phyloP scores from a whole-genome alignment of 345 rosid genomes.

The Microcos paniculata region DNA sequence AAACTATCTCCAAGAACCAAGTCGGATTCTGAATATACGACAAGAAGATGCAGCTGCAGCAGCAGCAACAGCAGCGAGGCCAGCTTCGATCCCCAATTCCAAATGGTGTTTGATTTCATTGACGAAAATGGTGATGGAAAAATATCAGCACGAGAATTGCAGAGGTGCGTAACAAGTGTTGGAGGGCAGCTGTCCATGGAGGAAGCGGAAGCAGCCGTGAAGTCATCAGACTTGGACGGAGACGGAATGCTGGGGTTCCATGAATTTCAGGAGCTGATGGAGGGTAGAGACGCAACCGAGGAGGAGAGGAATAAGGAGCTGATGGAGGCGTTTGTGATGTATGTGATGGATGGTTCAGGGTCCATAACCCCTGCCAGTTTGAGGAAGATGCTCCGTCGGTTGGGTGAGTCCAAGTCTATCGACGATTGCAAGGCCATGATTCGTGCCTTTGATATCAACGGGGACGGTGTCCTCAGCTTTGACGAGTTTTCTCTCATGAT shows the following conservation, averaged over 20 bases:
- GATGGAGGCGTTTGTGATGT: slow-evolving; percentile 47
- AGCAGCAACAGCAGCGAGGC: not conserved
- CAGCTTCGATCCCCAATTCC: slow-evolving; percentile 12
- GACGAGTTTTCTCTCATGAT: slow-evolving; percentile 57
- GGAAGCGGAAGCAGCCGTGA: slow-evolving; percentile 43
- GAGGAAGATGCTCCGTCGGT: slow-evolving; percentile 36
- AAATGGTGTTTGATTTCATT: slow-evolving; percentile 38
- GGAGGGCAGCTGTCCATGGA: slow-evolving; percentile 41
- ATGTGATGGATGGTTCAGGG: slow-evolving; percentile 36
- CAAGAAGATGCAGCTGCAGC: not conserved
- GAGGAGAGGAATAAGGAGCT: slow-evolving; percentile 39
- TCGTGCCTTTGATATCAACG: slow-evolving; percentile 44
- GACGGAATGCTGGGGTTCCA: slow-evolving; percentile 43
- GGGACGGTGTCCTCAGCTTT: slow-evolving; percentile 55
- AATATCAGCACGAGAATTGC: slow-evolving; percentile 44
- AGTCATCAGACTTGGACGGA: slow-evolving; percentile 39
- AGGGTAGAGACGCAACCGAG: slow-evolving; percentile 16
- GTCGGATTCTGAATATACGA: not conserved
- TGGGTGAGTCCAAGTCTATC: slow-evolving; percentile 41
- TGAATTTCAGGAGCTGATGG: slow-evolving; percentile 44
- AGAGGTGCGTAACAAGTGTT: slow-evolving; percentile 31
- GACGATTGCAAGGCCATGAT: slow-evolving; percentile 55
- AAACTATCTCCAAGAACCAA: not conserved
- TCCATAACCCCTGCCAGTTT: slow-evolving; percentile 47
- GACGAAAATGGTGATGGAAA: slow-evolving; percentile 51